Base-by-base conservation (phyloP, 129 eudicot species). In the Cynara cardunculus region DNA sequence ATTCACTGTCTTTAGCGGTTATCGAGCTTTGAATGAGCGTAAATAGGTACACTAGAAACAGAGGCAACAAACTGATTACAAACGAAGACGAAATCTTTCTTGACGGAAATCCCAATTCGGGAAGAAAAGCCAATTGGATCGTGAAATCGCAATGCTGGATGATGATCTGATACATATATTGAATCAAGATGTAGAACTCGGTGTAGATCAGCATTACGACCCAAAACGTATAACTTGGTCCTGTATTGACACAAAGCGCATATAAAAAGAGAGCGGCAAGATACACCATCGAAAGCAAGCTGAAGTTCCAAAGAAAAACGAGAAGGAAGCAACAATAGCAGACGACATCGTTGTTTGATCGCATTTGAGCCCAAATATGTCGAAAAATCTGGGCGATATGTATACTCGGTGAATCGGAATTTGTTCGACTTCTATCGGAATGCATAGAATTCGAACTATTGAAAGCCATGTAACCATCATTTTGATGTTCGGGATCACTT, bases 201-300 rank as follows among this genome's bases (percentile, higher is more conserved):
- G 88, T 85, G 83, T 88, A 88, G n/a, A 88, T 79, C 61, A 88
- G 77, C 85, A 82, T 82, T 19, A 85, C 80, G 18, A 82, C 86
- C 91, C 91, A 88, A 78, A 88, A 88, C 34, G 87, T 82, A 56
- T 88, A 85, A 82, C 91, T 81, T 11, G 91, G 91, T 0, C 91
- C 91, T 5, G 91, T 85, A n/a, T 79, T 88, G 31, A 88, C 88
- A 76, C 91, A 88, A 21, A 88, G 87, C 25, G 91, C 91, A 26
- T 85, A 88, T 66, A 88, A 66, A 70, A 85, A 88, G 70, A 88
- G 87, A 68, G 91, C 87, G 31, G 85, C 91, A 67, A 88, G 87
- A 82, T 88, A 88, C 24, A 82, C 85, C 78, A 85, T 85, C 2
- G 91, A 88, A 71, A 88, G 91, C 72, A 88, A 39, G 80, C 91